Conservation (phyloP, 495 filamentous ascomycete genomes). For the Tetracladium setigerum region DNA sequence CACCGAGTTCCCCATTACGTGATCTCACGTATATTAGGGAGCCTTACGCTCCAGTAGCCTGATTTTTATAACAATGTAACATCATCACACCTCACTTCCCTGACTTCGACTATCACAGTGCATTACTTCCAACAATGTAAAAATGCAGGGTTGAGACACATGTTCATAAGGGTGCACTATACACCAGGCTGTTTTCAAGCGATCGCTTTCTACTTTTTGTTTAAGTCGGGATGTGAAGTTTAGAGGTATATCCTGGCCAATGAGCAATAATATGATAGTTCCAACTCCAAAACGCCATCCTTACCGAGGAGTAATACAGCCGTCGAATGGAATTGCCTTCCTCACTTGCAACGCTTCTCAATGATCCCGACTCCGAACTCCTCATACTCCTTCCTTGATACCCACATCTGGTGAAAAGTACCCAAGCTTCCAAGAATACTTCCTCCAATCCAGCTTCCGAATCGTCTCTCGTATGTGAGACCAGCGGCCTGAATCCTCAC, state of each 20-base stretch:
- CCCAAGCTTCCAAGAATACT: constrained; percentile 94
- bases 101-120: no score
- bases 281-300: constrained; percentile 19
- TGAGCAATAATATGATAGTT: not conserved
- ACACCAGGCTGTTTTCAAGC: no score
- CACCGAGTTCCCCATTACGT: no score
- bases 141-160: no score
- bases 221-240: not conserved
- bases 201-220: not conserved
- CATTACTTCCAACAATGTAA: no score
- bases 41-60: no score
- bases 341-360: constrained; percentile 71
- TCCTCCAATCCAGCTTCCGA: constrained; percentile 91
- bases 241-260: not conserved
- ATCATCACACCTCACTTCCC: no score
- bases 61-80: no score
- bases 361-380: constrained; percentile 66
- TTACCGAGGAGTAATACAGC: not conserved
- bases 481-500: constrained; percentile 80
- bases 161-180: no score
- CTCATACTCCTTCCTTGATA: constrained; percentile 77
- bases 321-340: not conserved
- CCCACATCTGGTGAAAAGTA: constrained; percentile 99
- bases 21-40: no score
- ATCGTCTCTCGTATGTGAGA: constrained; percentile 78